Base-by-base conservation (phyloP, 1,284 basidiomycete species). In the Ceratobasidium sp. region DNA sequence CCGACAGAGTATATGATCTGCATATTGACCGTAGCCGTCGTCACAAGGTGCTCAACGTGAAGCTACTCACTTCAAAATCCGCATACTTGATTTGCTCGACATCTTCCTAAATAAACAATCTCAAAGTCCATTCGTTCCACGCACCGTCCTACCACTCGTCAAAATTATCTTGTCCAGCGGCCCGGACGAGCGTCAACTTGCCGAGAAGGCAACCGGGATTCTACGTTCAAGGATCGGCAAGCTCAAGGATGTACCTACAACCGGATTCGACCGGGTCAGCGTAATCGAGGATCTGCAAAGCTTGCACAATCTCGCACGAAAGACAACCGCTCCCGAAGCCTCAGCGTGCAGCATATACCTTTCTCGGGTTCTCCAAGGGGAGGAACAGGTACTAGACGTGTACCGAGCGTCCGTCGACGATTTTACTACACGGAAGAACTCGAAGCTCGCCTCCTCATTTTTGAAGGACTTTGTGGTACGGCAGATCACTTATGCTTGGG, bases 31-130 rank as follows among this genome's bases (percentile, higher is more conserved):
- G 19, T 16, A 59, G n/a, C 19, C 54, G 31, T 43, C 16, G 24
- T 43, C 27, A 53, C n/a, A n/a, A 79, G 87, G 89, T 77, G 89
- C 86, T 11, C 91, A 94, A 79, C 86, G 93, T 63, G 92, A 96
- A 83, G 93, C 94, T 0, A 92, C 93, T 5, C 92, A 96, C 81
- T 96, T 98, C 88, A 98, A 98, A 83, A 96, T 94, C 82, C 91
- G 96, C 39, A 91, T 98, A 34, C 89, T 98, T 13, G 96, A 98
- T 82, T 88, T 98, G 16, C 87, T 98, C 69, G 96, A 98, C 76
- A 89, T 88, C 27, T 96, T 90, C 82, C 84, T 93, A 75, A 91
- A 89, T 79, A 91, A 89, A 78, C 92, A 96, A 79, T 85, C 91
- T 0, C 84, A 88, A 27, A 94, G 86, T 80, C 84, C 89, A 0